Conservation (phyloP, 2,329 filamentous ascomycete species). For the Penicillium sp. region DNA sequence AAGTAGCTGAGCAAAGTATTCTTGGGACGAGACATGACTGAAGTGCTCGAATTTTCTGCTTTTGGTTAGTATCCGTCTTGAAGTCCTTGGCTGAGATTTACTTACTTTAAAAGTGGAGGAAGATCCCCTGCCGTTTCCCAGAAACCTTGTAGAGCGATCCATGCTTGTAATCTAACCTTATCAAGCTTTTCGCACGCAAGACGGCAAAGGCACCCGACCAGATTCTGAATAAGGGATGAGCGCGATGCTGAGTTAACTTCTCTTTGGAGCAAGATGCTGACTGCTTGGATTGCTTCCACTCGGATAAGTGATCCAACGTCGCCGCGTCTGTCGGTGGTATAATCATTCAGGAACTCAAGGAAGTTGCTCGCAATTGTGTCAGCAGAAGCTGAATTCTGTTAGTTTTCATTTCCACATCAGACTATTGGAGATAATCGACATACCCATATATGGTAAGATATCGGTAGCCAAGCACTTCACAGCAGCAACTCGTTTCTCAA, state of each 20-base stretch:
- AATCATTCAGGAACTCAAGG: constrained; percentile 67
- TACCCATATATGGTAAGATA: constrained; percentile 41
- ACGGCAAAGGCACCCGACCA: constrained; percentile 55
- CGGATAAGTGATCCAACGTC: constrained; percentile 87
- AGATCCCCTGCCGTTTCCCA: constrained; percentile 40
- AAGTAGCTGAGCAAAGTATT: constrained; percentile 46
- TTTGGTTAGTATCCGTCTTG: constrained; percentile 12
- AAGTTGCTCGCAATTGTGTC: constrained; percentile 33
- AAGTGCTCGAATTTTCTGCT: constrained; percentile 45
- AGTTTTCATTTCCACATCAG: constrained; percentile 2
- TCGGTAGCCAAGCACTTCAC: constrained; percentile 40
- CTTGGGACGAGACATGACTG: constrained; percentile 44
- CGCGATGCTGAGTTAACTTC: constrained; percentile 8
- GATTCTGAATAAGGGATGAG: constrained; percentile 22
- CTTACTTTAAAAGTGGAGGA: constrained; percentile 46
- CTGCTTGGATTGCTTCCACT: constrained; percentile 70
- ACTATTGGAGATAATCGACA: constrained; percentile 4
- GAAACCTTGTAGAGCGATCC: constrained; percentile 43
- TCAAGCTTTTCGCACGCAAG: constrained; percentile 88
- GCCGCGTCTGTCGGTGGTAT: constrained; percentile 83
- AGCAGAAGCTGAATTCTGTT: constrained; percentile 30
- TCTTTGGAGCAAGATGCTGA: constrained; percentile 45
- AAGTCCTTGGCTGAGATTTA: neutral
- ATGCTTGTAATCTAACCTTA: constrained; percentile 65
- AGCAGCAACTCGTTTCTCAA: constrained; percentile 44